Conservation (phyloP, 2,329 filamentous ascomycete species). For the Paecilomyces sp. region DNA sequence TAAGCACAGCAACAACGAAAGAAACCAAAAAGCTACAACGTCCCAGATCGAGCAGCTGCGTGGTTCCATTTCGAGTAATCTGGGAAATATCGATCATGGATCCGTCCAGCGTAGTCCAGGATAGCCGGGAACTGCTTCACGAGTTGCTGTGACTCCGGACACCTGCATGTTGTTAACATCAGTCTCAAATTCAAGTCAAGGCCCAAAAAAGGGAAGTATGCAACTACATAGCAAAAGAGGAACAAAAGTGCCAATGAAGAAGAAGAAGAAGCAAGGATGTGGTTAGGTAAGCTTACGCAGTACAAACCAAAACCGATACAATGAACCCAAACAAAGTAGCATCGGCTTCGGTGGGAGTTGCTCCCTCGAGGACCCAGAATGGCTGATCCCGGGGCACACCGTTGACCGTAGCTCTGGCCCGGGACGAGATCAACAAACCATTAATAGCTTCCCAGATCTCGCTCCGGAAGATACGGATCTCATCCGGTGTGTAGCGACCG, state of each 20-base stretch:
- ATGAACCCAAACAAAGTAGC: slow-evolving; percentile 53
- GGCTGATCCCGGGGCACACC: slow-evolving; percentile 20
- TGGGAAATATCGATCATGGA: slow-evolving; percentile 51
- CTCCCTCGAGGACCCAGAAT: slow-evolving; percentile 53
- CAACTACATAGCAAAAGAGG: background rate
- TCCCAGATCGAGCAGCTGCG: background rate
- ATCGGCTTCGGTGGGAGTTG: slow-evolving; percentile 51
- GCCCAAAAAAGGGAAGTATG: background rate
- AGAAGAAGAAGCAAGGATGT: background rate
- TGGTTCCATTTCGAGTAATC: slow-evolving; percentile 41
- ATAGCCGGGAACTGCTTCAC: slow-evolving; percentile 43
- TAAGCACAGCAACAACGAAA: background rate
- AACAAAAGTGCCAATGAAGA: background rate
- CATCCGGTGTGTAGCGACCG: slow-evolving; percentile 43
- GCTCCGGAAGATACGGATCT: slow-evolving; percentile 38
- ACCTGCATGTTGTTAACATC: slow-evolving; percentile 23
- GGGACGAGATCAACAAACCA: slow-evolving; percentile 33
- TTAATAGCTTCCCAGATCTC: slow-evolving; percentile 52
- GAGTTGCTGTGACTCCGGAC: slow-evolving; percentile 40
- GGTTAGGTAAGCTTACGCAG: slow-evolving; percentile 41
- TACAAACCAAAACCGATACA: slow-evolving; percentile 44
- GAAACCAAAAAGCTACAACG: background rate
- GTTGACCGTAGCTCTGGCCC: slow-evolving; percentile 18
- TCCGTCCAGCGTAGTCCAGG: slow-evolving; percentile 50
- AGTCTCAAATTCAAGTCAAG: background rate